These are phyloP conservation scores for Epichloe aotearoae DNA, from an alignment of 2,329 filamentous ascomycete genomes.

Conservation along the genomic window DNA sequence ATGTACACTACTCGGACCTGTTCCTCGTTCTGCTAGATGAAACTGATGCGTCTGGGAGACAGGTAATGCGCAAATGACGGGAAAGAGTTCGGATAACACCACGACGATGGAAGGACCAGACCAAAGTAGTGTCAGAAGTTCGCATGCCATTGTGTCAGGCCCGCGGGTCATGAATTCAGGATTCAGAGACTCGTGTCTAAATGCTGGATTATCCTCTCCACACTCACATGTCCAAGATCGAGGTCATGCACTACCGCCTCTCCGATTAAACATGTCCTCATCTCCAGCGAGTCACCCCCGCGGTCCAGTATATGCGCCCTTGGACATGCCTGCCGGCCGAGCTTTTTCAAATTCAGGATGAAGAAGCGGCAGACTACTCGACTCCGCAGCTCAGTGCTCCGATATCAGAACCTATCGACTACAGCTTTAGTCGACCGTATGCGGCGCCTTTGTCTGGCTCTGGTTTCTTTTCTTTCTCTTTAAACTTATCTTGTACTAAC, in stretches of 20 bases:
- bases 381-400: slow-evolving; percentile 43
- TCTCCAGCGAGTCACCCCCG: slow-evolving; percentile 34
- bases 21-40: not conserved
- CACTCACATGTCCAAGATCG: slow-evolving; percentile 27
- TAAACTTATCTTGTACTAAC: no score
- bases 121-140: slow-evolving; percentile 32
- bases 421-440: slow-evolving; percentile 38
- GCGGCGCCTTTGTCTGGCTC: slow-evolving; percentile 6
- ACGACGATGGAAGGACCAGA: slow-evolving; percentile 23
- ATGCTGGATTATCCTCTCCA: slow-evolving; percentile 12
- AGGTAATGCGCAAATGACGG: not conserved
- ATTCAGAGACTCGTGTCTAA: slow-evolving; percentile 20
- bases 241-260: slow-evolving; percentile 29
- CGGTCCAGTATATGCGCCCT: slow-evolving; percentile 39
- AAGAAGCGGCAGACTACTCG: slow-evolving; percentile 31
- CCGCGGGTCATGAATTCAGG: slow-evolving; percentile 30
- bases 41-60: not conserved
- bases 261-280: slow-evolving; percentile 1
- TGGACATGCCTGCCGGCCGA: slow-evolving; percentile 30
- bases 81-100: slow-evolving; percentile 33
- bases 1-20: not conserved
- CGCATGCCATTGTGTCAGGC: slow-evolving; percentile 35
- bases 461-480: no score
- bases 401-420: slow-evolving; percentile 39
- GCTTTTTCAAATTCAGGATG: slow-evolving; percentile 15